Evolutionary conservation across 2,329 filamentous ascomycete species (phyloP), one percentile per base, ranked within the genome.

Genomic region (Epichloe sylvatica): DNA sequence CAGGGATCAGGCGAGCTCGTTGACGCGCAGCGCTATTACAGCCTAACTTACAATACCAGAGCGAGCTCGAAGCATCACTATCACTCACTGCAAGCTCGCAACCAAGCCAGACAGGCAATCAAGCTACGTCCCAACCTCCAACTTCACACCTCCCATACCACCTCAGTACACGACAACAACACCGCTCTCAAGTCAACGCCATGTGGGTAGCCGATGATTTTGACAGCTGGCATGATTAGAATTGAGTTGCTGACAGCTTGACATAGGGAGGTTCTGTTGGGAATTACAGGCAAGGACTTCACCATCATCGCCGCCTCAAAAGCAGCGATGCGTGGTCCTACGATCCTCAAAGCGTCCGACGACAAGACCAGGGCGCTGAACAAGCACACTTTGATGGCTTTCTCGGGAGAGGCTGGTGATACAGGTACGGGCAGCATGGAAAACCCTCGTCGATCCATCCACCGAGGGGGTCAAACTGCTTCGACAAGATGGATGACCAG

Each of bases 211-310:
- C 15, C 30, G 36, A 36, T 13, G 12, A 13, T 6, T 40, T 7
- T 8, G 33, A 2, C 21, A 21, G 36, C 21, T 45, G 11, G 15
- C 8, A 19, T 19, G 17, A 33, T 34, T 34, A 4, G 30, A 19
- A 38, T 5, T 30, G 13, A 8, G 17, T 23, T 8, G 36, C 43
- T 52, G 23, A 53, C 51, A 37, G n/a, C 21, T 33, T 17, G 45
- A 50, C 46, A 30, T 53, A 97, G 90, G 92, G 92, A 98, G 81
- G 87, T 97, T 67, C 79, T 98, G 66, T 80, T 98, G 60, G 92
- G 92, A 64, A 95, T 98, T 69, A 96, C 91, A 53, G 94, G 92
- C 75, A 95, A 95, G 77, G 94, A 98, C 80, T 98, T 96, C 70
- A 94, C 90, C 73, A 82, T 98, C 77, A 83, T 98, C 67, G 92